Conservation (phyloP, 73 alveolate genomes). For the Stentor roeselii region DNA sequence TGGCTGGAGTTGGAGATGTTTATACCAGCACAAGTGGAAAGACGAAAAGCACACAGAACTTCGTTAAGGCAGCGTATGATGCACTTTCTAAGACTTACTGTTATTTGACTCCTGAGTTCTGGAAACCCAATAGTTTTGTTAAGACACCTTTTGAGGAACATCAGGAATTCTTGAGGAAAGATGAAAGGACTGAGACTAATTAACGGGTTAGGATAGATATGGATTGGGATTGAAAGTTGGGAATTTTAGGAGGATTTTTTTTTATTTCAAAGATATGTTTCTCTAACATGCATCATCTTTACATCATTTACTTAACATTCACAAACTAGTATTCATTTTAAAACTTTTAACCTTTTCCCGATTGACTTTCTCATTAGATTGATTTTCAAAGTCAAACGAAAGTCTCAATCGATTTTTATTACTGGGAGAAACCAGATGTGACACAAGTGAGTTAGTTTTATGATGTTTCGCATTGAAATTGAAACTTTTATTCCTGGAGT, state of each 20-base stretch:
- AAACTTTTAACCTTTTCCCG: no score
- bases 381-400: neutral
- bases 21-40: slow-evolving; percentile 97
- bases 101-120: slow-evolving; percentile 98
- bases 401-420: neutral
- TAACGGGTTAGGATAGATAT: no score
- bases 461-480: neutral
- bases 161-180: slow-evolving; percentile 64
- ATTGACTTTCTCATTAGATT: neutral
- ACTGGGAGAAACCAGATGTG: neutral
- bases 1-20: slow-evolving; percentile 99
- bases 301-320: no score
- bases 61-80: slow-evolving; percentile 97
- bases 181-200: no score
- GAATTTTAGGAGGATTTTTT: no score
- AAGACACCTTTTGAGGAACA: slow-evolving; percentile 83
- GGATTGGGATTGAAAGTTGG: no score
- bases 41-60: slow-evolving; percentile 98
- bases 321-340: no score
- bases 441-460: neutral
- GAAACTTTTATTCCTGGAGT: neutral
- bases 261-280: no score
- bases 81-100: slow-evolving; percentile 96
- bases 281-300: no score
- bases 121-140: slow-evolving; percentile 80